Conservation (phyloP, 805 yeast genomes). For the Starmerella bombicola region DNA sequence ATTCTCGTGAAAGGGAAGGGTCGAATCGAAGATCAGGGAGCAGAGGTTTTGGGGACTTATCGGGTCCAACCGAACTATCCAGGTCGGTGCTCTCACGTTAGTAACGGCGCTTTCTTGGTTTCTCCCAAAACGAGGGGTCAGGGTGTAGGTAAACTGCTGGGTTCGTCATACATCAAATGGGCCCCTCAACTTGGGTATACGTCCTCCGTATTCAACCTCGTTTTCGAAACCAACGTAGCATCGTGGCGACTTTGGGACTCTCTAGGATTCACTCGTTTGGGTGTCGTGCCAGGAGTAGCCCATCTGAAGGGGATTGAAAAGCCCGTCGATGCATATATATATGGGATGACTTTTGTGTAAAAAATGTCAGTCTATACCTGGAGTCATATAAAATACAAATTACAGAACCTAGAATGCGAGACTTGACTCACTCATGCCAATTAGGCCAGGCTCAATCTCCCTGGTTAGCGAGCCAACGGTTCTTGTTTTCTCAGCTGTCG, state of each 20-base stretch:
- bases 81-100: conserved; percentile 75
- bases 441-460: no score
- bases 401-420: no score
- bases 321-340: conserved; percentile 65
- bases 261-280: conserved; percentile 70
- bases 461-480: no score
- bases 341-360: conserved; percentile 45
- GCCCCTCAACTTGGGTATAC: conserved; percentile 71
- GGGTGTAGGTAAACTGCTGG: conserved; percentile 60
- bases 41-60: conserved; percentile 54
- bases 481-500: no score
- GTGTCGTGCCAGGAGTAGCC: conserved; percentile 63
- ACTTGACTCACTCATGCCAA: no score
- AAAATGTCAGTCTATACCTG: no score
- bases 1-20: conserved; percentile 41
- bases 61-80: conserved; percentile 76
- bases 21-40: conserved; percentile 20
- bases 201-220: conserved; percentile 78
- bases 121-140: conserved; percentile 46
- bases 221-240: conserved; percentile 67
- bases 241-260: conserved; percentile 70
- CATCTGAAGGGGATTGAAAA: conserved; percentile 49
- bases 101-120: conserved; percentile 81
- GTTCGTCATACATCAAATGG: conserved; percentile 50
- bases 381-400: no score